A percentile compares a stretch with the other conserved stretches of the same genome.
These are phyloP conservation scores for Entomortierella parvispora DNA, from an alignment of 192 early-diverging fungal species.

Conservation along the genomic window DNA sequence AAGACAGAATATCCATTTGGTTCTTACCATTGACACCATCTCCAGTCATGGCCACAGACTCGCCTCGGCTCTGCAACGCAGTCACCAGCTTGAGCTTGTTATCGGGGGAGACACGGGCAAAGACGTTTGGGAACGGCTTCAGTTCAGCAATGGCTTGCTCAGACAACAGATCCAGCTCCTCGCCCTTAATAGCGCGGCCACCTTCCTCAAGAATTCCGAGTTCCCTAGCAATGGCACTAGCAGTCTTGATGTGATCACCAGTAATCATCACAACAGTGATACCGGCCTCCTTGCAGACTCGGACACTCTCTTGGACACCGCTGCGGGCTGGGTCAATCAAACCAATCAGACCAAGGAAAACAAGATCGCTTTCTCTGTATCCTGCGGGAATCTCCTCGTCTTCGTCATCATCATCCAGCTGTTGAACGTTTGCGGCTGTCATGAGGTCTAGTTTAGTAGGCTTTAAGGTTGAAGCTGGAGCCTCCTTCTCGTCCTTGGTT, in stretches of 20 bases:
- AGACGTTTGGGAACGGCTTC: conserved; percentile 92
- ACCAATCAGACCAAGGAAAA: conserved; percentile 91
- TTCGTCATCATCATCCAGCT: conserved; percentile 45
- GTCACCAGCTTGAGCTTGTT: conserved; percentile 97
- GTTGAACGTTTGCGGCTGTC: conserved; percentile 40
- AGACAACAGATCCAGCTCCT: conserved; percentile 90
- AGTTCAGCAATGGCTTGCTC: conserved; percentile 86
- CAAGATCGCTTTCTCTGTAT: conserved; percentile 74
- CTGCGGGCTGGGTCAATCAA: conserved; percentile 92
- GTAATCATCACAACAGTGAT: conserved; percentile 98
- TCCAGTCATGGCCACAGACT: conserved; percentile 92
- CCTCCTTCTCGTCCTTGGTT: conserved; percentile 64
- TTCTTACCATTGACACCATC: conserved; percentile 88
- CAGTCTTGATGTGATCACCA: conserved; percentile 95
- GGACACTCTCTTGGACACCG: conserved; percentile 85
- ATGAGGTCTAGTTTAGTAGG: conserved; percentile 34
- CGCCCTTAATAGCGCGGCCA: conserved; percentile 85
- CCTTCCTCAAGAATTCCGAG: conserved; percentile 85
- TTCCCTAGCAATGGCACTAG: conserved; percentile 90
- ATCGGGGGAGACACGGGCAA: conserved; percentile 96
- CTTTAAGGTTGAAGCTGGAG: conserved; percentile 28
- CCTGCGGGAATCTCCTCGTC: conserved; percentile 62
- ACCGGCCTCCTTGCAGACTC: conserved; percentile 88
- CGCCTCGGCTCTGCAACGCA: conserved; percentile 82
- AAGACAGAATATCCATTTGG: not conserved